Evolutionary conservation across 2,329 filamentous ascomycete genomes (phyloP).

Genomic region (Aspergillus hiratsukae): DNA sequence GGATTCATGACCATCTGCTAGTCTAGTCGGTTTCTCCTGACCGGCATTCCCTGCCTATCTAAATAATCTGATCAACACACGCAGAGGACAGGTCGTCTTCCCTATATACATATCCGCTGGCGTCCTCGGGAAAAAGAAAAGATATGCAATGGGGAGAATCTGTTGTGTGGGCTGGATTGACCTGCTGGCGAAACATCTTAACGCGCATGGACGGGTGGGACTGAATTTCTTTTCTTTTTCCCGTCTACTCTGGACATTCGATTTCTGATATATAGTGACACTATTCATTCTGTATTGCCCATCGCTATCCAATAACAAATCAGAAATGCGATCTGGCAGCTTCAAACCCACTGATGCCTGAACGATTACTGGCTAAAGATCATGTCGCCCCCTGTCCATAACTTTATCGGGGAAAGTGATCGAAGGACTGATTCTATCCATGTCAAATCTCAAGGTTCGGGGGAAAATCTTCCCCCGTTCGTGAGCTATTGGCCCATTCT

Average conservation of each 20-base stretch:
- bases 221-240: background rate
- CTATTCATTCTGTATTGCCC: background rate
- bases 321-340: background rate
- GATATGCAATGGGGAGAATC: background rate
- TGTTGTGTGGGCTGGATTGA: background rate
- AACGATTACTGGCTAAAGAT: background rate
- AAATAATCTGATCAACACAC: background rate
- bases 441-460: slow-evolving; percentile 10
- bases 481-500: slow-evolving; percentile 1
- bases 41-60: background rate
- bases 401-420: slow-evolving; percentile 8
- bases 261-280: background rate
- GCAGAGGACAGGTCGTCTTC: background rate
- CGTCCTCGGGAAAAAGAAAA: background rate
- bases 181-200: background rate
- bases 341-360: background rate
- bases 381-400: slow-evolving; percentile 9
- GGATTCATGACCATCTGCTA: background rate
- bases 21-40: background rate
- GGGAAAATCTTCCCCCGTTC: slow-evolving; percentile 6
- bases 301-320: background rate
- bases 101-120: background rate
- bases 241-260: background rate
- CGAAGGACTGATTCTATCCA: slow-evolving; percentile 11
- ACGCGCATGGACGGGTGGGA: background rate